phyloP scores from a whole-genome alignment of 345 rosid genomes.

The Cochlearia excelsa region DNA sequence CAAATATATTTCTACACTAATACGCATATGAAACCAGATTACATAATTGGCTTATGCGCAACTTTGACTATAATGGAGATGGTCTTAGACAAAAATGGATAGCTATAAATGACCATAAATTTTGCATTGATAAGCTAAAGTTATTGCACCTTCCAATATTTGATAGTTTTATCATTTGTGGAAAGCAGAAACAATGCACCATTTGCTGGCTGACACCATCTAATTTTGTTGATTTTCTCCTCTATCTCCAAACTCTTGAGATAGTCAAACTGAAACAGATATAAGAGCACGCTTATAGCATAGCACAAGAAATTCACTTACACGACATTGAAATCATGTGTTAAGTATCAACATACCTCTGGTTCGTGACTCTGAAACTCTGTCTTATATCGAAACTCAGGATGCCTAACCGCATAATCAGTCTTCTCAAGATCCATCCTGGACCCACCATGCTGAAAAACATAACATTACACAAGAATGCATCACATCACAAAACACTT shows the following conservation, averaged over 20 bases:
- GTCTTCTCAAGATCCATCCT: constrained; percentile 76
- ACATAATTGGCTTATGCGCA: neutral
- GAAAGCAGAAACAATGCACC: constrained; percentile 93
- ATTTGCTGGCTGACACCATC: constrained; percentile 95
- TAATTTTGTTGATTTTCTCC: constrained; percentile 98
- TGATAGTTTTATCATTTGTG: constrained; percentile 96
- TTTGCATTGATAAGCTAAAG: constrained; percentile 5
- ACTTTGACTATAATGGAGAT: too few species aligned
- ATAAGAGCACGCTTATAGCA: constrained; percentile 13
- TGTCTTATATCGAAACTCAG: constrained; percentile 97
- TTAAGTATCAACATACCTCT: constrained; percentile 55
- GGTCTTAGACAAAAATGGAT: too few species aligned
- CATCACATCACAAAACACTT: constrained; percentile 2
- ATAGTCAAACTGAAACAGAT: constrained; percentile 82
- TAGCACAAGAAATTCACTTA: constrained; percentile 6
- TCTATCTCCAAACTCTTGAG: constrained; percentile 99
- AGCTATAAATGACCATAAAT: neutral
- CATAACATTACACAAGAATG: constrained; percentile 14
- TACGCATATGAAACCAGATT: constrained; percentile 13
- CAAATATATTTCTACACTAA: neutral
- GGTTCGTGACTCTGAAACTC: constrained; percentile 99
- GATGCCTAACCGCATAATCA: constrained; percentile 77
- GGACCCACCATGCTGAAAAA: constrained; percentile 64
- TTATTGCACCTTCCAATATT: constrained; percentile 90
- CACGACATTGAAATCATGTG: neutral